Conservation (phyloP, 257 asterid species). For the Coffea eugenioides region DNA sequence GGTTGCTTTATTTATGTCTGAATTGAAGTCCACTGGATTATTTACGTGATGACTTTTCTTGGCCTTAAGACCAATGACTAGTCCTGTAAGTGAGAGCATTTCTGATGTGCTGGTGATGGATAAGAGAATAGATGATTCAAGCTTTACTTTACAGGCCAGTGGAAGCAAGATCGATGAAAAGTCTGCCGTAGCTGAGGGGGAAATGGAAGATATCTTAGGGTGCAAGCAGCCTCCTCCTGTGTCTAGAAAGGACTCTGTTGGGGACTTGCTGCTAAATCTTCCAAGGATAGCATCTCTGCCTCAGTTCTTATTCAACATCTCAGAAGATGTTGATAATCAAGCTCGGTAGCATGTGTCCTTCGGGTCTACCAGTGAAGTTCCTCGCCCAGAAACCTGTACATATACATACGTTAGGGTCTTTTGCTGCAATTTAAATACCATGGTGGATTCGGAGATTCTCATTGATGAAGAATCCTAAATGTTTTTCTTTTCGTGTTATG, state of each 20-base stretch:
- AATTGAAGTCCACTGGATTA: too few relatives aligned
- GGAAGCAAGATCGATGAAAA: constrained; percentile 20
- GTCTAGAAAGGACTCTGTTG: constrained; percentile 86
- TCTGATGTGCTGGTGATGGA: constrained; percentile 25
- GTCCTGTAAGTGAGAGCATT: constrained; percentile 26
- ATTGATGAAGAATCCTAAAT: constrained; percentile 67
- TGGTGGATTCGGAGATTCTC: constrained; percentile 57
- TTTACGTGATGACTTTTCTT: too few relatives aligned
- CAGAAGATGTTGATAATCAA: constrained; percentile 57
- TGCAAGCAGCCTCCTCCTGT: constrained; percentile 41
- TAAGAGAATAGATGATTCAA: constrained; percentile 29
- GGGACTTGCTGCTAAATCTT: constrained; percentile 69
- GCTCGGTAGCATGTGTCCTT: constrained; percentile 38
- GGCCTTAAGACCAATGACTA: too few relatives aligned
- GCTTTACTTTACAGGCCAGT: neutral
- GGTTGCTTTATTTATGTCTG: too few relatives aligned
- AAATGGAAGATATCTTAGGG: constrained; percentile 26
- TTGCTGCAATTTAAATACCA: constrained; percentile 14
- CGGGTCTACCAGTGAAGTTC: neutral
- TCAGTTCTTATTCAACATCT: constrained; percentile 72
- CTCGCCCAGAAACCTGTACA: constrained; percentile 12
- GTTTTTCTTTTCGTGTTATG: neutral
- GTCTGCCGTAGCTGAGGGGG: constrained; percentile 1
- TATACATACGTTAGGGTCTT: neutral
- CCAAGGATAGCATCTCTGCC: constrained; percentile 97